phyloP scores from a whole-genome alignment of 2,329 filamentous ascomycete species.

The Massarina eburnea region DNA sequence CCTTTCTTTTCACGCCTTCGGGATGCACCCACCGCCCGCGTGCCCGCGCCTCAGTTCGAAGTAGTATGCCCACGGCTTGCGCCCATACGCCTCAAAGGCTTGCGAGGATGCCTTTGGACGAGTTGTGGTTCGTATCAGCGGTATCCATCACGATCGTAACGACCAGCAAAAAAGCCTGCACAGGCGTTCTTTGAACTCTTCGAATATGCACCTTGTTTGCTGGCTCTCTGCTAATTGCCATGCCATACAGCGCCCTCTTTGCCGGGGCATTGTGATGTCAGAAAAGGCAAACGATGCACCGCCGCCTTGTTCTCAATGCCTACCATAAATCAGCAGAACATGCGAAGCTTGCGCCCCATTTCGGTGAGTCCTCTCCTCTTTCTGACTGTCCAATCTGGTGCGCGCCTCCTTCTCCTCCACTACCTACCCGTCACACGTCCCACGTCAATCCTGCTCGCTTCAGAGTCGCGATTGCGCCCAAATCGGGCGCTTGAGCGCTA shows the following conservation, averaged over 20 bases:
- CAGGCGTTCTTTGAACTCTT: slow-evolving; percentile 10
- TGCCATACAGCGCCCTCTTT: slow-evolving; percentile 8
- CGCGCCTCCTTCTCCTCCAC: slow-evolving; percentile 15
- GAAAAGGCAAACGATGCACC: slow-evolving; percentile 24
- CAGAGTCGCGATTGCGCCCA: slow-evolving; percentile 15
- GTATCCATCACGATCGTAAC: neutral
- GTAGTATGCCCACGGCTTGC: neutral
- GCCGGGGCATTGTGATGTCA: slow-evolving; percentile 10
- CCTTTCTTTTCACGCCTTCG: slow-evolving; percentile 18
- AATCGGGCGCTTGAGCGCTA: slow-evolving; percentile 19
- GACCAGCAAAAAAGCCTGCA: slow-evolving; percentile 7
- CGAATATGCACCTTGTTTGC: slow-evolving; percentile 9
- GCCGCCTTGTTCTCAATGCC: slow-evolving; percentile 31
- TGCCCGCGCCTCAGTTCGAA: slow-evolving; percentile 10
- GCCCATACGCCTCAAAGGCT: neutral
- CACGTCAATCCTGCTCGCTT: slow-evolving; percentile 12
- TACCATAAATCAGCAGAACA: slow-evolving; percentile 15
- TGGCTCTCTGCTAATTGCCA: slow-evolving; percentile 2
- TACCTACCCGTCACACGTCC: slow-evolving; percentile 5
- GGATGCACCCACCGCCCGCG: slow-evolving; percentile 36
- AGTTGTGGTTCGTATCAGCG: neutral
- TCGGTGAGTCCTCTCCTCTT: slow-evolving; percentile 16
- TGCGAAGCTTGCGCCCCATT: slow-evolving; percentile 24
- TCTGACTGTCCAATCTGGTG: slow-evolving; percentile 21
- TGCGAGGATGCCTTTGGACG: neutral